Percentiles rank a stretch among this genome's conserved stretches.
These are phyloP conservation scores for Trichoderma polysporum DNA, from an alignment of 2,329 filamentous ascomycete genomes.

Conservation along the genomic window DNA sequence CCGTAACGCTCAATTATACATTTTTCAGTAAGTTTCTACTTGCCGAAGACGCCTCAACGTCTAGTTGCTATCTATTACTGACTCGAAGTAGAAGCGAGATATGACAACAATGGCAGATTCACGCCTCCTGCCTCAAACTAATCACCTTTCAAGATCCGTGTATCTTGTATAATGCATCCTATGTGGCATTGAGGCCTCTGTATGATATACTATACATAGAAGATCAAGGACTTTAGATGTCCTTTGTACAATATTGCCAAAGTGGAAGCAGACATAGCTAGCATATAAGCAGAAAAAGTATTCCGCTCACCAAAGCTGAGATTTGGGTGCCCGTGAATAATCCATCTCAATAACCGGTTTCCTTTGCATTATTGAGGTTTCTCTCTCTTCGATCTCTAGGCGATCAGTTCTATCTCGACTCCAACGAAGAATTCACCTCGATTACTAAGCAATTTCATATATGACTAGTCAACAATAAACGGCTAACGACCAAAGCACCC, in stretches of 20 bases:
- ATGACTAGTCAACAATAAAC: neutral
- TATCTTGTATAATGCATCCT: neutral
- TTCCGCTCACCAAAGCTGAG: neutral
- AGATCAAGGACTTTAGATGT: neutral
- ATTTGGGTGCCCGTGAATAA: neutral
- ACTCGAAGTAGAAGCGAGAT: slow-evolving; percentile 44
- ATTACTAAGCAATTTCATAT: neutral
- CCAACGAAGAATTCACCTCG: no score
- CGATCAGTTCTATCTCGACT: no score
- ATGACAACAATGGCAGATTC: slow-evolving; percentile 48
- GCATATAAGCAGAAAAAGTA: neutral
- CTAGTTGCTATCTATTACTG: slow-evolving; percentile 29
- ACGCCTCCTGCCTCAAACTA: slow-evolving; percentile 37
- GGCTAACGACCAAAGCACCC: no score
- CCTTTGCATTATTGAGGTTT: no score
- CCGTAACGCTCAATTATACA: slow-evolving; percentile 93
- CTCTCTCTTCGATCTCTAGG: no score
- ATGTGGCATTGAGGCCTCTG: neutral
- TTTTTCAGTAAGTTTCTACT: slow-evolving; percentile 82
- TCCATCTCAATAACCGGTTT: neutral
- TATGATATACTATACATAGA: slow-evolving; percentile 4
- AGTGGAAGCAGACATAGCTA: neutral
- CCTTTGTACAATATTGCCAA: neutral
- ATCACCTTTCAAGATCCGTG: neutral
- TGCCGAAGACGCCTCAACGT: neutral